Evolutionary conservation across 345 rosid species (phyloP).

Genomic region (Eucalyptus tenuipes): DNA sequence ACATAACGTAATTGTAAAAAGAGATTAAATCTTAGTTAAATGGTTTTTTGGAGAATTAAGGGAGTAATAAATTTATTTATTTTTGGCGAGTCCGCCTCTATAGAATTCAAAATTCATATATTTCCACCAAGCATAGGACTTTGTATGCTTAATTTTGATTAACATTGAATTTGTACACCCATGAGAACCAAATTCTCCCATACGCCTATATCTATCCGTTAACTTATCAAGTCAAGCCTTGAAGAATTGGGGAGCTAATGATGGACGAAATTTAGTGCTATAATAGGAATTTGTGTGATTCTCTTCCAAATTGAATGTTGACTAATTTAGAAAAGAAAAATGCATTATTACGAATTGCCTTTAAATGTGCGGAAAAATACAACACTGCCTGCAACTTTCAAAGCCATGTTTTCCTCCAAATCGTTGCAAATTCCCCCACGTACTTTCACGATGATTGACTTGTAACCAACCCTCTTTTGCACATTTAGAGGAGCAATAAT

Average conservation of each 20-base stretch:
- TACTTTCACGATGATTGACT: not conserved
- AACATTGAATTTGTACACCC: not conserved
- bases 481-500: not conserved
- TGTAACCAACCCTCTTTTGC: not conserved
- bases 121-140: not conserved
- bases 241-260: not conserved
- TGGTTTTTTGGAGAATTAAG: not conserved
- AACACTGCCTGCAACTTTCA: not conserved
- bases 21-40: not conserved
- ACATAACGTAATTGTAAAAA: not conserved
- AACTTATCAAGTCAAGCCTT: not conserved
- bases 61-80: not conserved
- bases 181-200: not conserved
- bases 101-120: not conserved
- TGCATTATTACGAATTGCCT: not conserved
- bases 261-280: not conserved
- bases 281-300: not conserved
- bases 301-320: not conserved
- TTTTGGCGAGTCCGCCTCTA: not conserved
- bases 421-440: not conserved
- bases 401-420: not conserved
- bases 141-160: not conserved
- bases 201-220: not conserved
- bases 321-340: not conserved
- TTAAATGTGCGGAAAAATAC: not conserved